Evolutionary conservation across 2,329 filamentous ascomycete genomes (phyloP), one percentile per base, ranked within the genome.

Genomic region (Verticillium dahliae): DNA sequence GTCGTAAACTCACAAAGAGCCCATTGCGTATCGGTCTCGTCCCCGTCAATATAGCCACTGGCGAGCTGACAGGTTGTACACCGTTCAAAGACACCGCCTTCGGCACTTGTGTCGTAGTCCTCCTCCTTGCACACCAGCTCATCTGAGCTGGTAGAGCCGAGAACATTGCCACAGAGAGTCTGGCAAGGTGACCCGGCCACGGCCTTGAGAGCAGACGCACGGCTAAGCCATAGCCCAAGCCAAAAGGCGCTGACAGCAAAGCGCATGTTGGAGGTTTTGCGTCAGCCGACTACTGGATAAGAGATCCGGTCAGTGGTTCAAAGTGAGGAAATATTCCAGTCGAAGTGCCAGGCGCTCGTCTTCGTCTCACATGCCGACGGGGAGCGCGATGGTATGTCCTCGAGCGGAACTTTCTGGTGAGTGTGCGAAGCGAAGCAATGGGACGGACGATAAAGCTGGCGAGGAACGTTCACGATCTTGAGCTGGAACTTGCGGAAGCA

Each of bases 1-100:
- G 2, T 18, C 15, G 35, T n/a, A 38, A 13, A 76, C 84, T 67
- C 73, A 87, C 85, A 88, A 15, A 88, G 71, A 58, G 80, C 73
- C 64, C 76, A 80, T 65, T 84, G 76, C 11, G 82, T 72, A 66
- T 89, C 85, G 1, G 84, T 81, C 61, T 79, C 66, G 14, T 76
- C 77, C 18, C 73, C 69, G 6, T 67, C 72, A 1, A 72, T 67
- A 66, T 80, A 85, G 4, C 73, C 71, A 71, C 85, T 88, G 1
- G 68, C 70, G 34, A 80, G 68, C 66, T 86, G 77, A 70, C 84
- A 87, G 41, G 75, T 69, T 55, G 85, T 69, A 66, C 84, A 87
- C 22, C 74, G 72, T 66, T 81, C 70, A 65, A 80, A 85, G 50
- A 85, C 76, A n/a, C 75, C 73, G 6, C 82, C 83, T 4, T 72